Conservation (phyloP, 2,329 filamentous ascomycete species). For the Trichoderma arundinaceum region DNA sequence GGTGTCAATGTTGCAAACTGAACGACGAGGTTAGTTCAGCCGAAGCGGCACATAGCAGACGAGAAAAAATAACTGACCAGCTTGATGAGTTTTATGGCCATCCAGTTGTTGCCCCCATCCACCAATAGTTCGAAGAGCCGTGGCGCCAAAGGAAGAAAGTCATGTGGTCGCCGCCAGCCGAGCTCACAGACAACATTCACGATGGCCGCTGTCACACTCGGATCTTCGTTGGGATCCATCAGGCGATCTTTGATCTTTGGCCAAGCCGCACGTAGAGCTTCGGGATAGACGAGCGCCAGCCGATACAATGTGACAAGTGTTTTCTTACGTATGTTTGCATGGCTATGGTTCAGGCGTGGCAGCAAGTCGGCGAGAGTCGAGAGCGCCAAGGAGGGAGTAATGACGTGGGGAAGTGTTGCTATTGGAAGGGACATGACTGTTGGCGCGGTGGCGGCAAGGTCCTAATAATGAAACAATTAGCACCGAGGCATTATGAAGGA, state of each 20-base stretch:
- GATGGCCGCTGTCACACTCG: constrained; percentile 92
- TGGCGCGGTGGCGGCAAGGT: constrained; percentile 73
- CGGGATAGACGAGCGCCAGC: constrained; percentile 92
- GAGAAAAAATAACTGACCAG: constrained; percentile 61
- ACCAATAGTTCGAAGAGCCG: constrained; percentile 91
- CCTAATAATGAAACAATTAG: constrained; percentile 46
- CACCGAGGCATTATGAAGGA: not conserved
- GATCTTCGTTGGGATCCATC: constrained; percentile 87
- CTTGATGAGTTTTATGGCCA: constrained; percentile 99
- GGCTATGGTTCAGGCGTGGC: constrained; percentile 84
- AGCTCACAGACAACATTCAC: constrained; percentile 97
- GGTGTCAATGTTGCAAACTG: constrained; percentile 95
- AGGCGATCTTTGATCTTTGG: constrained; percentile 95
- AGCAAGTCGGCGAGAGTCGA: constrained; percentile 86
- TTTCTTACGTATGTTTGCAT: constrained; percentile 89
- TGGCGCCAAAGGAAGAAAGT: constrained; percentile 91
- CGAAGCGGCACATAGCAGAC: constrained; percentile 45
- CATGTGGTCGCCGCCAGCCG: constrained; percentile 89
- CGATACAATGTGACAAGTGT: constrained; percentile 93
- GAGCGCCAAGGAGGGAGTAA: constrained; percentile 89
- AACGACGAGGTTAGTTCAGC: constrained; percentile 63
- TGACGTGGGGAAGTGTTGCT: constrained; percentile 88
- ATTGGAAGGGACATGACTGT: constrained; percentile 86
- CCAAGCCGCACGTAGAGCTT: constrained; percentile 90
- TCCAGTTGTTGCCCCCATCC: constrained; percentile 96